Conservation (phyloP, 306 rosid genomes). For the Gleditsia sinensis region DNA sequence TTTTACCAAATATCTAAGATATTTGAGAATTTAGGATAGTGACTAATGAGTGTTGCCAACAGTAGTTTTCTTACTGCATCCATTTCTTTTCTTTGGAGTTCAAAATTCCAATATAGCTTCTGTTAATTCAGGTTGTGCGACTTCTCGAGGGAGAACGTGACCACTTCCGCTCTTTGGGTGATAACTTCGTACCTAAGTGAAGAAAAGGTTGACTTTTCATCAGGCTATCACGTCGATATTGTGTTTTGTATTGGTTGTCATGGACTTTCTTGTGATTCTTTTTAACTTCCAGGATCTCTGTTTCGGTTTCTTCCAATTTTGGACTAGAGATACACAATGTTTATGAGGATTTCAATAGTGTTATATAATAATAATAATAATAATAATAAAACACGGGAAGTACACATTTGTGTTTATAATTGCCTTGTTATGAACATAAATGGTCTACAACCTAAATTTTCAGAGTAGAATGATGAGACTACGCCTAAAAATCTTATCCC, state of each 20-base stretch:
- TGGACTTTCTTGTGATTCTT: background rate
- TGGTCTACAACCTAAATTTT: no score
- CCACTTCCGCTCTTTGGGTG: conserved; percentile 53
- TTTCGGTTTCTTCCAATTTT: conserved; percentile 15
- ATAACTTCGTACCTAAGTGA: conserved; percentile 52
- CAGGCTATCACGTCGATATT: background rate
- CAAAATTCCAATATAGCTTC: background rate
- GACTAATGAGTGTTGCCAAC: background rate
- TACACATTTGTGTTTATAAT: no score
- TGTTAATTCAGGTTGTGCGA: conserved; percentile 67
- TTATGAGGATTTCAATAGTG: background rate
- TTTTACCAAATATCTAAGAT: no score
- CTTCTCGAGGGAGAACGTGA: conserved; percentile 74
- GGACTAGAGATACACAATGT: background rate
- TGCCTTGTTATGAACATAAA: no score
- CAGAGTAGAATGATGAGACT: no score
- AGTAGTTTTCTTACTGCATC: background rate
- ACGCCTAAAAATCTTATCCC: no score
- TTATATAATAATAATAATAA: no score
- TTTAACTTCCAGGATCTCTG: background rate
- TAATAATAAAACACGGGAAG: no score
- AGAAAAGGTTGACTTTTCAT: background rate
- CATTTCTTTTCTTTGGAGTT: conserved; percentile 6
- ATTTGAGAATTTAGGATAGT: no score
- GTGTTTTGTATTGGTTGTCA: background rate